These are phyloP conservation scores for Ganoderma resinaceum DNA, from an alignment of 1,284 basidiomycete genomes.

Conservation along the genomic window DNA sequence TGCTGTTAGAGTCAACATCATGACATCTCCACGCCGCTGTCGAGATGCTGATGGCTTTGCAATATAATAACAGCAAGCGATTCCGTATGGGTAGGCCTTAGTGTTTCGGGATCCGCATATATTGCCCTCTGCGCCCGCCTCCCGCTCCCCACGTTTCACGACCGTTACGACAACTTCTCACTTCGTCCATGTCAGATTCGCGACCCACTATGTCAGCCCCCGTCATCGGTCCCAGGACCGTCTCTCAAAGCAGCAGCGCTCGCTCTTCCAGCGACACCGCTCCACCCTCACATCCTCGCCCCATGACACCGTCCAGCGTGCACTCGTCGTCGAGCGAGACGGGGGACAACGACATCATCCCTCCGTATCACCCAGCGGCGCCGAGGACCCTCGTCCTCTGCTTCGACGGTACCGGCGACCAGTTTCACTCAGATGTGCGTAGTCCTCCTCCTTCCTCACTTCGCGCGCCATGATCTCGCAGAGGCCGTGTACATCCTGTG, in stretches of 20 bases:
- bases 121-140: not conserved
- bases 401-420: constrained; percentile 66
- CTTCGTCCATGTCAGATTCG: constrained; percentile 11
- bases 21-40: constrained; percentile 18
- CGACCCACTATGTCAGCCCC: constrained; percentile 21
- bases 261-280: constrained; percentile 21
- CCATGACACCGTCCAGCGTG: constrained; percentile 28
- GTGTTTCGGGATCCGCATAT: constrained; percentile 21
- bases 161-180: constrained; percentile 21
- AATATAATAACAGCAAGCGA: constrained; percentile 10
- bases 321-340: constrained; percentile 30
- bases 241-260: not conserved
- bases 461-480: not conserved
- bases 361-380: constrained; percentile 39
- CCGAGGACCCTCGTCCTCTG: constrained; percentile 56
- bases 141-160: constrained; percentile 18
- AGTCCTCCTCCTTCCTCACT: not conserved
- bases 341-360: constrained; percentile 38
- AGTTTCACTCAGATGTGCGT: constrained; percentile 60
- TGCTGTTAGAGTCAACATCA: constrained; percentile 7
- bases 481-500: not conserved
- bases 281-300: constrained; percentile 18
- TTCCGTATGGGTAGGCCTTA: constrained; percentile 13
- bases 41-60: constrained; percentile 9
- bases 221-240: constrained; percentile 7